Evolutionary conservation across 192 early-diverging fungal species (phyloP).

Genomic region (Backusella parvicylindrica): DNA sequence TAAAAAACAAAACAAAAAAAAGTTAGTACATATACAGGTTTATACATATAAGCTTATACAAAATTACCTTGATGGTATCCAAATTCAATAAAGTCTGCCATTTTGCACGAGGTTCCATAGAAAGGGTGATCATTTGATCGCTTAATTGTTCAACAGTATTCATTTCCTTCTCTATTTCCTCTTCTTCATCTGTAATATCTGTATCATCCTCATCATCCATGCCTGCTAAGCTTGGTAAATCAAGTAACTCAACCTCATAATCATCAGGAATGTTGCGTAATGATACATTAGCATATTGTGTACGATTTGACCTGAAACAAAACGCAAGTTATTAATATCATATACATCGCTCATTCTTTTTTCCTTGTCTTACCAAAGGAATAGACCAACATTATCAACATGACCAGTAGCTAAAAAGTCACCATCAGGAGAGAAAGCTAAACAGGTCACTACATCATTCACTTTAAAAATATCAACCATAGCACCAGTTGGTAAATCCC

Average conservation of each 20-base stretch:
- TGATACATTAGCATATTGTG: slow-evolving; percentile 72
- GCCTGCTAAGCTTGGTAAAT: slow-evolving; percentile 59
- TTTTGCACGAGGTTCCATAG: slow-evolving; percentile 73
- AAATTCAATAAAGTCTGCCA: slow-evolving; percentile 92
- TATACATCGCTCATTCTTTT: not conserved
- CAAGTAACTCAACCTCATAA: slow-evolving; percentile 41
- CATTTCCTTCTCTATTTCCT: slow-evolving; percentile 22
- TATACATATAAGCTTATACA: not conserved
- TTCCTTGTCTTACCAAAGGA: slow-evolving; percentile 64
- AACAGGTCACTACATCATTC: slow-evolving; percentile 71
- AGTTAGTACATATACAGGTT: not conserved
- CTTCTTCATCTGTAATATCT: slow-evolving; percentile 20
- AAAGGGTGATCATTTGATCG: slow-evolving; percentile 86
- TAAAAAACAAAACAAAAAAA: slow-evolving; percentile 13
- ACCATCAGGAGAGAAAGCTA: slow-evolving; percentile 88
- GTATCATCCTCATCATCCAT: slow-evolving; percentile 48
- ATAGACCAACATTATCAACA: slow-evolving; percentile 89
- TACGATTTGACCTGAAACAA: slow-evolving; percentile 62
- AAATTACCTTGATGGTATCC: slow-evolving; percentile 77
- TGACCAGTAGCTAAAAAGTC: slow-evolving; percentile 92
- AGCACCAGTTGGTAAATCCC: slow-evolving; percentile 93
- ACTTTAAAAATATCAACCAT: slow-evolving; percentile 84
- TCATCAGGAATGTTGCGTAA: slow-evolving; percentile 64
- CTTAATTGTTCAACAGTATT: slow-evolving; percentile 53
- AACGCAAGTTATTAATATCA: not conserved